Evolutionary conservation across 352 stramenopile species (phyloP).

Genomic region (Phytophthora podocarpi): DNA sequence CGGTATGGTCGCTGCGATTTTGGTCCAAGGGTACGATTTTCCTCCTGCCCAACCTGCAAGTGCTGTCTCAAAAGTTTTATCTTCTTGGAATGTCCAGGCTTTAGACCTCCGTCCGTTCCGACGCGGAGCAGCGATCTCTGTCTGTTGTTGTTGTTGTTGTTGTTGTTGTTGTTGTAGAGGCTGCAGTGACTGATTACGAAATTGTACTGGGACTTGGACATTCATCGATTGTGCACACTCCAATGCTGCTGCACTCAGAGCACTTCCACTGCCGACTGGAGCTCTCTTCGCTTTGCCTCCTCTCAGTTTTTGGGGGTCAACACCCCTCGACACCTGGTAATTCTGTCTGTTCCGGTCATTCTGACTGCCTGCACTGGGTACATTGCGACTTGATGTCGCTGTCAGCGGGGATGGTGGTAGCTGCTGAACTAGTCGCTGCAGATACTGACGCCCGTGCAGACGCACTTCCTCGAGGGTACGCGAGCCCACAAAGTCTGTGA

Average conservation of each 20-base stretch:
- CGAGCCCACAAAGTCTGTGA: slow-evolving; percentile 73
- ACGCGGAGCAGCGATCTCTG: slow-evolving; percentile 14
- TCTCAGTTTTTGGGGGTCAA: slow-evolving; percentile 18
- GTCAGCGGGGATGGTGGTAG: slow-evolving; percentile 24
- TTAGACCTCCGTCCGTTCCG: slow-evolving; percentile 44
- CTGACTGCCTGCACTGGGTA: slow-evolving; percentile 25
- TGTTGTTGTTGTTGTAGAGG: slow-evolving; percentile 19
- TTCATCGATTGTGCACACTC: slow-evolving; percentile 38
- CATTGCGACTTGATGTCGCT: slow-evolving; percentile 22
- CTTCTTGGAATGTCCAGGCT: slow-evolving; percentile 81
- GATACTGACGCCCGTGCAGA: slow-evolving; percentile 72
- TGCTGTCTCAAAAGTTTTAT: slow-evolving; percentile 80
- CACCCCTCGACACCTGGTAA: slow-evolving; percentile 16
- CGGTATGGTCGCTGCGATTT: slow-evolving; percentile 70
- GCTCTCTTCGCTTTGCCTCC: slow-evolving; percentile 13
- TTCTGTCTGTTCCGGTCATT: slow-evolving; percentile 39
- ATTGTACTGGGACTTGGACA: slow-evolving; percentile 11
- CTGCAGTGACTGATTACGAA: slow-evolving; percentile 23
- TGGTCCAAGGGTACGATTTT: slow-evolving; percentile 80
- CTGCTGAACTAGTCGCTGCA: slow-evolving; percentile 73
- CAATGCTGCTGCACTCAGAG: slow-evolving; percentile 30
- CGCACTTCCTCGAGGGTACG: slow-evolving; percentile 70
- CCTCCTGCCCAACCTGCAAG: slow-evolving; percentile 61
- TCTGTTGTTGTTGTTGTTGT: slow-evolving; percentile 21
- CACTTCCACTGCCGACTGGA: slow-evolving; percentile 7